These are phyloP conservation scores for Diospyros kaki DNA, from an alignment of 148 eudicot species.

Conservation along the genomic window DNA sequence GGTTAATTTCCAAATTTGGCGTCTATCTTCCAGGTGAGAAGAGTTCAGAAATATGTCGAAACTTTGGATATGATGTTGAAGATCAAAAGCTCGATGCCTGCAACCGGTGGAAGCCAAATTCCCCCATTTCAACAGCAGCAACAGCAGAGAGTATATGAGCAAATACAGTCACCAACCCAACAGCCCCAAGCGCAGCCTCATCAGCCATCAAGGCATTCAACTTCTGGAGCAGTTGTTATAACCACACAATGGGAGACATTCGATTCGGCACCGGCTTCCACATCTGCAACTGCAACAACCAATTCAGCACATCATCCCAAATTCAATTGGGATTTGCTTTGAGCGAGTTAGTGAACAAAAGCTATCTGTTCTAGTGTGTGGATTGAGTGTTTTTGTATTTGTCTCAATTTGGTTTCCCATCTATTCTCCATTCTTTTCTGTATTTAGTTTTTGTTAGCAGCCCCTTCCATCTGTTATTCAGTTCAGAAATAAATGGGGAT, in stretches of 20 bases:
- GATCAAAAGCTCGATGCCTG: conserved; percentile 45
- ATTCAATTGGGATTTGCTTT: conserved; percentile 79
- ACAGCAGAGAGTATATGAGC: too few species aligned
- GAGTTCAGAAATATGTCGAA: conserved; percentile 90
- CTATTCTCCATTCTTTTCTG: conserved; percentile 69
- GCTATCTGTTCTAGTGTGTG: conserved; percentile 39
- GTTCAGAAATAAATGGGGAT: conserved; percentile 52
- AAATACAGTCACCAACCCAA: conserved; percentile 28
- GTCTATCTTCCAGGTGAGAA: conserved; percentile 44
- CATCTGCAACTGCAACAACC: conserved; percentile 38
- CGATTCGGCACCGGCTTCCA: conserved; percentile 45
- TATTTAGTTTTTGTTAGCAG: conserved; percentile 58
- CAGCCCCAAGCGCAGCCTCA: conserved; percentile 15
- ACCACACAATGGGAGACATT: conserved; percentile 97
- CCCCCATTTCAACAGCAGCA: conserved; percentile 22
- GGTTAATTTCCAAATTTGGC: not conserved
- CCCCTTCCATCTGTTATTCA: conserved; percentile 26
- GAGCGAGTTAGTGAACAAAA: conserved; percentile 37
- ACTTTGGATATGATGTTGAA: conserved; percentile 72
- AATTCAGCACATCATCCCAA: conserved; percentile 37
- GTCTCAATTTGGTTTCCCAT: conserved; percentile 48
- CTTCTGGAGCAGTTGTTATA: conserved; percentile 61
- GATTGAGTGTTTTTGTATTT: conserved; percentile 37
- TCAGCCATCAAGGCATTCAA: conserved; percentile 40
- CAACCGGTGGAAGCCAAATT: conserved; percentile 30